Conservation (phyloP, 495 filamentous ascomycete species). For the Aspergillus mulundensis region DNA sequence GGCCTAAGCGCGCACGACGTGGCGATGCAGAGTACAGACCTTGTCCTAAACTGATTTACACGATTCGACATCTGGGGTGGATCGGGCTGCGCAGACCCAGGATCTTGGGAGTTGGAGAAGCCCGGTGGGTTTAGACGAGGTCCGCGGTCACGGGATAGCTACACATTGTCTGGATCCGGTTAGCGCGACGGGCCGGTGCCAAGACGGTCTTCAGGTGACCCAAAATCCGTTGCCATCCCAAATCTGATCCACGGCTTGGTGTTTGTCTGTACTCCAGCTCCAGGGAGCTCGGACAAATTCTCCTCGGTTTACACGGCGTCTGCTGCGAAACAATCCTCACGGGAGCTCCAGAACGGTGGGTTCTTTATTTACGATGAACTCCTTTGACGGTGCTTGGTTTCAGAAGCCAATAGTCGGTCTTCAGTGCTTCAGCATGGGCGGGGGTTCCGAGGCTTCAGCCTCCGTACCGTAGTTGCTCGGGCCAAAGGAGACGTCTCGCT, state of each 20-base stretch:
- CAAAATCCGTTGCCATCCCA: background rate
- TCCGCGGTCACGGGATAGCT: background rate
- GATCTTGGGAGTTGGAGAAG: background rate
- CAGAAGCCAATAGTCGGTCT: slow-evolving; percentile 9
- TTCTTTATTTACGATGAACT: background rate
- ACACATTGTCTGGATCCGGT: slow-evolving; percentile 19
- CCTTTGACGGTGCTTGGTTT: background rate
- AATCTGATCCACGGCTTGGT: background rate
- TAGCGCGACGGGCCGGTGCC: slow-evolving; percentile 12
- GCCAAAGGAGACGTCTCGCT: slow-evolving; percentile 2
- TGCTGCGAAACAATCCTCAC: slow-evolving; percentile 4
- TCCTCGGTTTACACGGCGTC: slow-evolving; percentile 7
- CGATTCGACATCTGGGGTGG: slow-evolving; percentile 1
- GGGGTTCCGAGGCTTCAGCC: slow-evolving; percentile 3
- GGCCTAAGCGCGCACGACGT: background rate
- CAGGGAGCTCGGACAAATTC: background rate
- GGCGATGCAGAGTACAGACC: background rate
- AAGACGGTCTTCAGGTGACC: slow-evolving; percentile 8
- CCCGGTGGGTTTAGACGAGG: background rate
- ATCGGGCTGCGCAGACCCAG: background rate
- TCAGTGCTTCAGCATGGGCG: background rate
- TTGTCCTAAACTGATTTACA: background rate
- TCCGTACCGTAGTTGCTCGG: background rate
- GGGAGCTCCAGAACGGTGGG: slow-evolving; percentile 5
- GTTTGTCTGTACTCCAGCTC: background rate